Evolutionary conservation across 1,139 yeast species (phyloP), one percentile per base, ranked within the genome.

Genomic region (Blastobotrys indianensis): DNA sequence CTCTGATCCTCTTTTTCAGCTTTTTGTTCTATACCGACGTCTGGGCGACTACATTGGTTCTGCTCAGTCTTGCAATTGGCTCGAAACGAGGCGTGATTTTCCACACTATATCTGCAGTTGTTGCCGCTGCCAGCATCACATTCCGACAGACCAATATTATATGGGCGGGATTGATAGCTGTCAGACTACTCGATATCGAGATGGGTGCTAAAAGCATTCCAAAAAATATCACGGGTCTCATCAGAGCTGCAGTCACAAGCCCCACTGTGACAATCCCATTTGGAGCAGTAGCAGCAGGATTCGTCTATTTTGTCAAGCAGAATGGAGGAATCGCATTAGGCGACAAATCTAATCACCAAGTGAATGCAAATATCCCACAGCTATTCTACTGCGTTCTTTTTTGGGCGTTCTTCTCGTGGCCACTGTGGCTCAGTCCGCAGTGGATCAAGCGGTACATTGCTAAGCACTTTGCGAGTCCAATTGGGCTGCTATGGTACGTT

Each of bases 81-180:
- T 63, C 48, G 13, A 37, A 47, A 11, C 47, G 41, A 15, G 40
- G 41, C 30, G 41, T 43, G 1, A 44, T 28, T 17, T 47, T 30
- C 11, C 15, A 20, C 11, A 31, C 32, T n/a, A 35, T 40, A 11
- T 17, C 38, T 3, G 46, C 65, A 3, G 63, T 64, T 3, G 13
- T 53, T 7, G 58, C 64, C 3, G 49, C 52, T 1, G 33, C 55
- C 1, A 57, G 68, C 23, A 69, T 92, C 39, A 69, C 78, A 64
- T 82, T 92, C 58, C 76, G 98, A 53, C 98, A 92, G 59, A 94
- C 98, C 0, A 92, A 92, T 58, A 80, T 92, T 33, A 70, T 88
- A 0, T 92, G 98, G 98, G 73, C 80, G 5, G 80, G 76, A 0
- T 82, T 84, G 54, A 69, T 82, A n/a, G 64, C 53, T 29, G 62